Percentiles rank a stretch among this genome's conserved stretches.
phyloP scores from a whole-genome alignment of 2,329 filamentous ascomycete species.

The Huntiella moniliformis region DNA sequence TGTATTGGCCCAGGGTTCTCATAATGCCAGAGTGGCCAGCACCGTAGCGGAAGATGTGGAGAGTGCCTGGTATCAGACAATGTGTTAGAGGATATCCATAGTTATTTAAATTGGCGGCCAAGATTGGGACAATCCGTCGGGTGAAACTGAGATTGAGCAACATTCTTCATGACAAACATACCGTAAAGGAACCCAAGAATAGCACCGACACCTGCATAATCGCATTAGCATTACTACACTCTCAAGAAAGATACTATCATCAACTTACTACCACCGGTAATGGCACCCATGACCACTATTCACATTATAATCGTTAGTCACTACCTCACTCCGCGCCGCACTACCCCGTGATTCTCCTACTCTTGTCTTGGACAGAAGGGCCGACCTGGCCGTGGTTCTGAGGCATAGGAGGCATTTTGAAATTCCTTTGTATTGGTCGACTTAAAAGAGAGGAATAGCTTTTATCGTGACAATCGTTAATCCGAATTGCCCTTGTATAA shows the following conservation, averaged over 20 bases:
- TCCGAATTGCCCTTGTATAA: too few relatives aligned
- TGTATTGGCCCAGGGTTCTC: constrained; percentile 88
- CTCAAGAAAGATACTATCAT: not conserved
- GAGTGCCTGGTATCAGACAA: constrained; percentile 41
- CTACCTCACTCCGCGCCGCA: too few relatives aligned
- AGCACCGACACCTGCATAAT: constrained; percentile 60
- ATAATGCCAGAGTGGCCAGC: constrained; percentile 86
- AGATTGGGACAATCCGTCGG: constrained; percentile 1
- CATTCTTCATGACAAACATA: constrained; percentile 22
- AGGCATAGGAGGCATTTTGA: constrained; percentile 24
- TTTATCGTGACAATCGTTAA: too few relatives aligned
- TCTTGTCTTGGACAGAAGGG: constrained; percentile 27
- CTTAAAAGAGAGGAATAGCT: too few relatives aligned
- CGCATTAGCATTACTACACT: not conserved
- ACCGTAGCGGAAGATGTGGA: constrained; percentile 89
- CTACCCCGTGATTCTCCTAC: constrained; percentile 18
- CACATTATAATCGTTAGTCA: too few relatives aligned
- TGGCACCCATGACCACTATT: constrained; percentile 86
- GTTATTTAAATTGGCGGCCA: constrained; percentile 12
- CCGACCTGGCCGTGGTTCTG: constrained; percentile 18
- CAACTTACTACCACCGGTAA: constrained; percentile 92
- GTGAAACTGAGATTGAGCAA: too few relatives aligned
- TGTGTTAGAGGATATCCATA: not conserved
- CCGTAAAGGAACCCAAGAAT: constrained; percentile 98
- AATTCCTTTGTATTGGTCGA: too few relatives aligned